phyloP scores from a whole-genome alignment of 1,284 basidiomycete genomes.

The Fistulinella cinereoalba region DNA sequence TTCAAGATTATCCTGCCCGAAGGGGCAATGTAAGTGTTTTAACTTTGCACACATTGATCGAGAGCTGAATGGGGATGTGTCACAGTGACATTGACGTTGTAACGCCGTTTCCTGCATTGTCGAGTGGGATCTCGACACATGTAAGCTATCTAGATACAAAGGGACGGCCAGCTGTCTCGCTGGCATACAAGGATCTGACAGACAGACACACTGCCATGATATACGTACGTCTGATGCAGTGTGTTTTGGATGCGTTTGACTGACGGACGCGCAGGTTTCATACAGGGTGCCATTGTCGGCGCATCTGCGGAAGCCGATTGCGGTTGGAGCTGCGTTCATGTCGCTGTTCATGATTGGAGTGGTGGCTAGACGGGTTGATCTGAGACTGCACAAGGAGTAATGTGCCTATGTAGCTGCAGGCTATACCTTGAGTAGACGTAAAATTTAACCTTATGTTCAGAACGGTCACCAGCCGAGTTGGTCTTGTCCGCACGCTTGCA shows the following conservation, averaged over 20 bases:
- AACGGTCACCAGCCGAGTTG: conserved; percentile 14
- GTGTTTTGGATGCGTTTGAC: conserved; percentile 7
- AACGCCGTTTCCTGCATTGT: conserved; percentile 75
- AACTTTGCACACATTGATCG: conserved; percentile 14
- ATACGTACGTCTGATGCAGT: conserved; percentile 51
- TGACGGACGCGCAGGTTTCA: conserved; percentile 61
- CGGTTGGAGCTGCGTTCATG: conserved; percentile 67
- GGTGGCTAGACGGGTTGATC: conserved; percentile 61
- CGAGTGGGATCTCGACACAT: conserved; percentile 60
- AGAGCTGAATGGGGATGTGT: conserved; percentile 6
- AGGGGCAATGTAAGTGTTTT: conserved; percentile 75
- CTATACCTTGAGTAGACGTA: conserved; percentile 45
- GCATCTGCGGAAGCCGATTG: conserved; percentile 80
- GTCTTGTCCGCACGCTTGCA: conserved; percentile 12
- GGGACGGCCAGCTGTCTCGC: conserved; percentile 77
- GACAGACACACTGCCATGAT: conserved; percentile 75
- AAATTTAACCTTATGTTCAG: conserved; percentile 10
- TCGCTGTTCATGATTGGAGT: conserved; percentile 62
- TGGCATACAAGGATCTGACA: conserved; percentile 75
- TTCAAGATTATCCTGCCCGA: conserved; percentile 88
- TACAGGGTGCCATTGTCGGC: conserved; percentile 78
- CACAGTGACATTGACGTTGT: conserved; percentile 73
- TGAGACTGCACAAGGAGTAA: conserved; percentile 57
- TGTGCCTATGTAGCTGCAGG: conserved; percentile 15
- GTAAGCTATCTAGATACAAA: conserved; percentile 92